A percentile compares a stretch with the other conserved stretches of the same genome.
Conservation (phyloP, 768 basidiomycete genomes). For the Neoboletus subvelutipes region DNA sequence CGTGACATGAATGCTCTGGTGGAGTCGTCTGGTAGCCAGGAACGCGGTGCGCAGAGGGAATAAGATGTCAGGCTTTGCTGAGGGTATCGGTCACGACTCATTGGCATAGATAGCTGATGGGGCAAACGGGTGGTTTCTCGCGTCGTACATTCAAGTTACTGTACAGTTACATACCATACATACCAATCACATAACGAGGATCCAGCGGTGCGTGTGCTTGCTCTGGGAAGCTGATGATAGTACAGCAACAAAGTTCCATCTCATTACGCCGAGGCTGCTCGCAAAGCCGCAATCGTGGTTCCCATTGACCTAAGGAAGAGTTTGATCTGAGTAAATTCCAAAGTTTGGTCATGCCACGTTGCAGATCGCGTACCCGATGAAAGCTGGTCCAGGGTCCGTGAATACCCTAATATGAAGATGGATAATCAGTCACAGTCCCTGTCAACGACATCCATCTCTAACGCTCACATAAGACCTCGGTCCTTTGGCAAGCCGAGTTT, state of each 20-base stretch:
- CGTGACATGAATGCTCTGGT: slow-evolving; percentile 21
- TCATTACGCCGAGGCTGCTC: background rate
- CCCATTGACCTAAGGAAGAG: slow-evolving; percentile 12
- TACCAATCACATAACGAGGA: background rate
- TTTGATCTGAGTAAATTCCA: background rate
- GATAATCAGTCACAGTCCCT: background rate
- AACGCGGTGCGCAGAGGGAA: background rate
- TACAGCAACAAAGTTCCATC: background rate
- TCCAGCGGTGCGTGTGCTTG: background rate
- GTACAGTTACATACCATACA: background rate
- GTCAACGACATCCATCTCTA: background rate
- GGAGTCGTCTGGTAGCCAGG: background rate
- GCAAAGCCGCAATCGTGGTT: slow-evolving; percentile 12
- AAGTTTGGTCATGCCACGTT: background rate
- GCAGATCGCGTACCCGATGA: slow-evolving; percentile 21
- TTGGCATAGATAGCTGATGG: background rate
- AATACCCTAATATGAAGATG: slow-evolving; percentile 19
- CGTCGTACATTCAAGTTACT: background rate
- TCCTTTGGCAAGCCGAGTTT: slow-evolving; percentile 50
- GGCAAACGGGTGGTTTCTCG: background rate
- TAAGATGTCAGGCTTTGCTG: background rate
- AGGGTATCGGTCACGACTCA: background rate
- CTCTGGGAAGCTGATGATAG: background rate
- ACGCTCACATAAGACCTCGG: slow-evolving; percentile 59
- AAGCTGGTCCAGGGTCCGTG: slow-evolving; percentile 26